Evolutionary conservation across 225 moss, liverwort and hornwort genomes (phyloP).

Genomic region (Takakia lepidozioides): DNA sequence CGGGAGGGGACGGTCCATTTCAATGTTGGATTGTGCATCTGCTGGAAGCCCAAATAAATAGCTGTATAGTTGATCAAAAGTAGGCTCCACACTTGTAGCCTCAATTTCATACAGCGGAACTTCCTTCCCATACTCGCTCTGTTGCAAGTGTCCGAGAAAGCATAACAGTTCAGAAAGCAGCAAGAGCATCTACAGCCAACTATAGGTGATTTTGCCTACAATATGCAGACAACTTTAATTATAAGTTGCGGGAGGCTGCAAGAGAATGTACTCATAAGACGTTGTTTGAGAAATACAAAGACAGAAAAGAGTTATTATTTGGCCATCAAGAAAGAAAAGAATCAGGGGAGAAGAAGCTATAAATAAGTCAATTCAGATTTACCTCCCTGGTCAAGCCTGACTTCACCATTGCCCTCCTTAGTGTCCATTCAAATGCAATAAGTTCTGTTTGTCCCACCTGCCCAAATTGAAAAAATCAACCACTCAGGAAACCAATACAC

Average conservation of each 20-base stretch:
- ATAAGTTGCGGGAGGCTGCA: no score
- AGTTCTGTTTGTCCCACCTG: conserved; percentile 79
- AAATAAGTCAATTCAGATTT: no score
- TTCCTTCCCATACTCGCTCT: conserved; percentile 82
- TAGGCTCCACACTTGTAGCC: conserved; percentile 65
- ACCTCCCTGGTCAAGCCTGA: conserved; percentile 73
- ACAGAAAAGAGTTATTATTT: no score
- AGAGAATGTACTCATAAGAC: no score
- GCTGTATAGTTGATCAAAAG: conserved; percentile 59
- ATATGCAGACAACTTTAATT: no score
- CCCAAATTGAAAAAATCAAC: no score
- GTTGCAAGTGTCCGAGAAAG: conserved; percentile 9
- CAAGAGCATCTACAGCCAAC: no score
- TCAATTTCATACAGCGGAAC: conserved; percentile 81
- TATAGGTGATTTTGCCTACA: no score
- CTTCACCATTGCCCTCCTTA: conserved; percentile 47
- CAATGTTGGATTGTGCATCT: conserved; percentile 19
- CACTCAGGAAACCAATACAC: no score
- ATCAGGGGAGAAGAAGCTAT: no score
- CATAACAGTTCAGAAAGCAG: neutral
- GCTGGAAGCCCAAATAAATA: conserved; percentile 66
- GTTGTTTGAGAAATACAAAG: no score
- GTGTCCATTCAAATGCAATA: conserved; percentile 61
- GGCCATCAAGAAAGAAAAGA: no score
- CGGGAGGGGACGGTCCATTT: conserved; percentile 71